Base-by-base conservation (phyloP, 331 rosid species). In the Quercus phellos region DNA sequence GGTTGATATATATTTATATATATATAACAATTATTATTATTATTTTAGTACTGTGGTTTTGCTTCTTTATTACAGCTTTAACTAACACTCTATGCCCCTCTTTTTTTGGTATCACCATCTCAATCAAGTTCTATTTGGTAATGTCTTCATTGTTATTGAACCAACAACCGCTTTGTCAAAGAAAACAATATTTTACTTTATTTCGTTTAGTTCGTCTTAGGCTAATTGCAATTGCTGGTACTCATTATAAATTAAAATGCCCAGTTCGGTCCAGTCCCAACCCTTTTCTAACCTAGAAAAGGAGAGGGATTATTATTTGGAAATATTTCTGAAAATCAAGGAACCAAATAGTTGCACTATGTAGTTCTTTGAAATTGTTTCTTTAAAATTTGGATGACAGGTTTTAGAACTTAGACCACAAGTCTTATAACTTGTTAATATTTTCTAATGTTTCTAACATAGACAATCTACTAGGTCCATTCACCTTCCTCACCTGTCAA, bases 11-110 rank as follows among this genome's bases (percentile, higher is more conserved):
- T 32, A 32, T 38, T 1, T 1, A 1, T 35, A 1, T 35, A 1
- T 6, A 3, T 38, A 26, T 56, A 11, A 66, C 35, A 34, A 66
- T 34, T 66, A n/a, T 42, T 51, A 54, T 27, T 46, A 46, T 46
- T 46, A 46, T 46, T 46, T 46, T 46, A 46, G 55, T 29, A 53
- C 6, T 67, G 7, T 19, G 70, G 68, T 82, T 78, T 91, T 91
- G 96, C 98, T 93, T 93, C 88, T 84, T 81, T 81, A 87, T 84
- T 86, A 93, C 96, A 89, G 72, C 88, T 85, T 77, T 89, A 91
- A 91, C 98, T 74, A 90, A 91, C 90, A 91, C 90, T 80, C 73
- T 81, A 58, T 72, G 55, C 81, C 77, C 79, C 71, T 18, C 71
- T 18, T 18, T 34, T 32, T 8, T 34, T 66, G 70, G 70, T 66